Evolutionary conservation across 2,329 filamentous ascomycete genomes (phyloP), one percentile per base, ranked within the genome.

Genomic region (Aspergillus carbonarius): DNA sequence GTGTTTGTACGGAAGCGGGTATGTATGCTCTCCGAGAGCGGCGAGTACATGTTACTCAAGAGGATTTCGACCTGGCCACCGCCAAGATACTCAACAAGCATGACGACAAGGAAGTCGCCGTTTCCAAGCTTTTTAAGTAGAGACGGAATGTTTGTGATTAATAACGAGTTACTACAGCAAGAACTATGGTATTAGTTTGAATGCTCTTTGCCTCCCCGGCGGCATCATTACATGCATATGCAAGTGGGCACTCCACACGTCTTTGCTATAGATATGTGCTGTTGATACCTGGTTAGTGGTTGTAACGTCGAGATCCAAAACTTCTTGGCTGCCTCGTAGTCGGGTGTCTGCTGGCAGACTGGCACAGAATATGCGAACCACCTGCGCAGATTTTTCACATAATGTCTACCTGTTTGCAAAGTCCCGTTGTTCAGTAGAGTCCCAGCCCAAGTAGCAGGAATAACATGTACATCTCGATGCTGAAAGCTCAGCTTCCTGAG

Each of bases 31-130:
- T 99, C 64, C 88, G 95, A 68, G 95, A 99, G 81, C 85, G 95
- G 73, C 88, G 95, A 79, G 93, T 99, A 59, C 95, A 99, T 76
- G 95, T 99, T 66, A 99, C 95, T 37, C 95, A 99, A 77, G 95
- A 99, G 79, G 95, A 99, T 79, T 99, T 99, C 76, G 95, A 99
- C 76, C 84, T 99, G 63, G 95, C 95, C 34, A 99, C 95, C 6
- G 95, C 95, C 74, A 99, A 99, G 90, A 93, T 99, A 61, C 85
- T 99, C 75, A 98, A 99, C 86, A 98, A 97, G 85, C 95, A 98
- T 76, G 95, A 98, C 72, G 95, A 99, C 78, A 98, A 98, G 85
- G 93, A 96, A 76, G 69, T 72, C 34, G 71, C 71, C n/a, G 68
- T 74, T 35, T 72, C 69, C 18, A 74, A 74, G 62, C 59, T 74